These are phyloP conservation scores for Fusarium pseudograminearum DNA, from an alignment of 2,329 filamentous ascomycete genomes.

Conservation along the genomic window DNA sequence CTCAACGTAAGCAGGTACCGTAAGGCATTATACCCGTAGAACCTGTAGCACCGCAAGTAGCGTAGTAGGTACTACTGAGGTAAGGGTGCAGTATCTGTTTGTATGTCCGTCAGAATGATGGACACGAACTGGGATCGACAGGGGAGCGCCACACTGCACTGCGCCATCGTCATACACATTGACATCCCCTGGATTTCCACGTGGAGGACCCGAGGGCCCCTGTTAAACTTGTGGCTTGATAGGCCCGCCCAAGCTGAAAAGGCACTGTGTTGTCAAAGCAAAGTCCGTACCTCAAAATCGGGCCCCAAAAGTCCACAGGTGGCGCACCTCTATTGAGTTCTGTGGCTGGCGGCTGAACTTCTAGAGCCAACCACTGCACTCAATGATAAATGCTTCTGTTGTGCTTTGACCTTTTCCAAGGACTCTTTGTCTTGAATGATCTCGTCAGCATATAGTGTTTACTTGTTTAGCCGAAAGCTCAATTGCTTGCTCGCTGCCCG, in stretches of 20 bases:
- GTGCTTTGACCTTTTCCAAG: constrained; percentile 30
- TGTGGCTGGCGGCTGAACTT: constrained; percentile 32
- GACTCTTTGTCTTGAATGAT: constrained; percentile 22
- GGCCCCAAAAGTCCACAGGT: constrained; percentile 9
- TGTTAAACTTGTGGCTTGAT: constrained; percentile 37
- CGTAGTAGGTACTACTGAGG: neutral
- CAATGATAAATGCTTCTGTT: neutral
- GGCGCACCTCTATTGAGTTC: constrained; percentile 13
- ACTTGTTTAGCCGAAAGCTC: neutral
- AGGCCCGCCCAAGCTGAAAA: constrained; percentile 21
- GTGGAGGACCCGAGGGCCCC: constrained; percentile 30
- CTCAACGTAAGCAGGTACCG: neutral
- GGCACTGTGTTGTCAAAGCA: neutral
- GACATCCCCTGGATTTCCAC: constrained; percentile 34
- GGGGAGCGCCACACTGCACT: constrained; percentile 37
- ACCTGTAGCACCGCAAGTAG: neutral
- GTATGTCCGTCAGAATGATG: constrained; percentile 30
- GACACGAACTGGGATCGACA: constrained; percentile 39
- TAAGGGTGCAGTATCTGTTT: constrained; percentile 4
- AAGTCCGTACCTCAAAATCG: neutral
- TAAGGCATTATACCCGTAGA: constrained; percentile 1
- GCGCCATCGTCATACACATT: constrained; percentile 17
- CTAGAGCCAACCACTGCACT: constrained; percentile 14
- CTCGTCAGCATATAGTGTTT: constrained; percentile 6
- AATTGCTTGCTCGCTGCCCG: neutral